phyloP scores from a whole-genome alignment of 2,329 filamentous ascomycete genomes.

The Byssothecium circinans region DNA sequence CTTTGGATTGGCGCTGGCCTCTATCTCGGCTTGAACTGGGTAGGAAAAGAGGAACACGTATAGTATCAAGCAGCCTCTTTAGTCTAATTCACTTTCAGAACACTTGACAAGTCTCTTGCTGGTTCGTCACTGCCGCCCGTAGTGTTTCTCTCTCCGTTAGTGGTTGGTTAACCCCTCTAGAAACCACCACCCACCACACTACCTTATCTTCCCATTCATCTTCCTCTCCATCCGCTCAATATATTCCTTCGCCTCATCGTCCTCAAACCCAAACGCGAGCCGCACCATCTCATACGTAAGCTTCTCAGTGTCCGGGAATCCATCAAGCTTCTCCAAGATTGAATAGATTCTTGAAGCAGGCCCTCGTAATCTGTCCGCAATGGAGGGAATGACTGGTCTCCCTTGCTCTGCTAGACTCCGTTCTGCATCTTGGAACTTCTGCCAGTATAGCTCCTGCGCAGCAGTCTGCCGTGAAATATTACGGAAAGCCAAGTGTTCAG shows the following conservation, averaged over 20 bases:
- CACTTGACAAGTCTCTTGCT: no score
- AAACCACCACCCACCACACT: slow-evolving; percentile 65
- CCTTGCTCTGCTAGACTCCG: slow-evolving; percentile 1
- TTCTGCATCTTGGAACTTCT: slow-evolving; percentile 5
- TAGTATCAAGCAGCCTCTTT: no score
- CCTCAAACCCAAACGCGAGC: slow-evolving; percentile 1
- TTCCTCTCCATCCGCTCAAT: slow-evolving; percentile 1
- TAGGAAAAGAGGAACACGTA: no score
- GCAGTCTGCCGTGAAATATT: background rate
- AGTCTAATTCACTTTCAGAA: no score
- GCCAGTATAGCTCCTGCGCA: background rate
- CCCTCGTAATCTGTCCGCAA: background rate
- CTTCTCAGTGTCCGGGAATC: background rate
- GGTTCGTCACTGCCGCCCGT: no score
- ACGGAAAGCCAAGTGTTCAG: background rate
- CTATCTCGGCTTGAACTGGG: no score
- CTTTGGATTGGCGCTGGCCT: no score
- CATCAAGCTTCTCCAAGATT: slow-evolving; percentile 3
- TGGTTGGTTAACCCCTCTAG: no score
- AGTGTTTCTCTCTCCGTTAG: no score
- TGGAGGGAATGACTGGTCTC: slow-evolving; percentile 3
- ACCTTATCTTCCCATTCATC: slow-evolving; percentile 55
- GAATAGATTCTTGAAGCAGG: slow-evolving; percentile 4
- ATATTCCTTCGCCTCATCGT: slow-evolving; percentile 1
- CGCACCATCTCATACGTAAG: slow-evolving; percentile 6